Base-by-base conservation (phyloP, 73 alveolate genomes). In the Stentor roeselii region DNA sequence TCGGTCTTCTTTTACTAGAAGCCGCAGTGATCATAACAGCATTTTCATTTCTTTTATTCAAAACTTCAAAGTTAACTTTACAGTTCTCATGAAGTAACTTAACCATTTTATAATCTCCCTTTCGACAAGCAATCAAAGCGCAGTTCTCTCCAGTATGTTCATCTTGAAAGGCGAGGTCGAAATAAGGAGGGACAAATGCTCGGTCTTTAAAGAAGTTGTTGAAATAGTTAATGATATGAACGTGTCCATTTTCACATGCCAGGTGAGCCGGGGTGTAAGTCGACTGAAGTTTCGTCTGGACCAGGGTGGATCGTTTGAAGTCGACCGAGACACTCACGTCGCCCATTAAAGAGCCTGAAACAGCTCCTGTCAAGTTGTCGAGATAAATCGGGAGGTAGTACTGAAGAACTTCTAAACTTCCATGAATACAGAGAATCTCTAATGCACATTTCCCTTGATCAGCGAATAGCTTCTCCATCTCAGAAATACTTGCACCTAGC, bases 81-180 rank as follows among this genome's bases (percentile, higher is more conserved):
- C 74, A 58, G 15, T n/a, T 58, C 2, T 58, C 74, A 58, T 58
- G 74, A 1, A 58, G 27, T 21, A 58, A 58, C 27, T 58, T 58
- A 0, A 58, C 27, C 74, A 58, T 58, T 2, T n/a, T 31, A 58
- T 58, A 67, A 35, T 67, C 60, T 2, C 82, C 82, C 1, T 15
- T 67, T 2, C 42, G n/a, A n/a, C 59, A 30, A 1, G 82, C 82
- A 67, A 67, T 67, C 31, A 67, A 1, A 0, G 82, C 82, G 15
- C 59, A 32, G 32, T 67, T 67, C 32, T 67, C 82, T 1, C 82
- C 82, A 27, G 82, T 67, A 27, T 35, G n/a, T 67, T 67, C 82
- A 2, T 67, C 82, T 67, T 67, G 59, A 35, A 15, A 1, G 31
- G 11, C 38, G 32, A 67, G n/a, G 32, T 67, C 82, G 21, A 67